These are phyloP conservation scores for Heliamphora pulchella DNA, from an alignment of 179 eudicot genomes.

Conservation along the genomic window DNA sequence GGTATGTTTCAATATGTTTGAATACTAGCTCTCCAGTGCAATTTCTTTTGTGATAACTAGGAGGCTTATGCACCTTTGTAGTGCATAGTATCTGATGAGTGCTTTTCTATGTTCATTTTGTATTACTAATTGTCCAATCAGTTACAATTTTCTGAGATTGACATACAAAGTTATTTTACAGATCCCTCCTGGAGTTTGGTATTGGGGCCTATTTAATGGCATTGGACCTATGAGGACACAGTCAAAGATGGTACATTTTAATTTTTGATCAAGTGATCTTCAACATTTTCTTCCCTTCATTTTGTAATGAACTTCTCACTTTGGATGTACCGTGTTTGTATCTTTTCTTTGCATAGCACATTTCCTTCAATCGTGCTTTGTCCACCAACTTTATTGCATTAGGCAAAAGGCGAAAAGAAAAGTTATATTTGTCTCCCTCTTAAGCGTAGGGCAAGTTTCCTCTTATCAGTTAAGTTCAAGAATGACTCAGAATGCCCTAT, in stretches of 20 bases:
- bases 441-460: too few relatives aligned
- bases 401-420: too few relatives aligned
- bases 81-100: background rate
- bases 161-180: slow-evolving; percentile 30
- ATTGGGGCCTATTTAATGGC: slow-evolving; percentile 81
- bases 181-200: slow-evolving; percentile 85
- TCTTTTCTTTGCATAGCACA: too few relatives aligned
- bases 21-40: background rate
- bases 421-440: too few relatives aligned
- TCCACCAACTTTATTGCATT: too few relatives aligned
- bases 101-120: background rate
- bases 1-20: slow-evolving; percentile 29
- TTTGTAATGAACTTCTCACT: background rate
- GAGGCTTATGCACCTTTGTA: slow-evolving; percentile 5
- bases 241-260: slow-evolving; percentile 70
- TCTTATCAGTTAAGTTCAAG: too few relatives aligned
- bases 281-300: background rate
- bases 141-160: slow-evolving; percentile 17
- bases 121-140: slow-evolving; percentile 6
- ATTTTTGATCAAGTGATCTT: background rate
- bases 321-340: too few relatives aligned
- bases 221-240: slow-evolving; percentile 79
- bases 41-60: slow-evolving; percentile 9
- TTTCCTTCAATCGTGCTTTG: too few relatives aligned
- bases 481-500: too few relatives aligned